These are phyloP conservation scores for Pistacia vera DNA, from an alignment of 345 rosid genomes.

Conservation along the genomic window DNA sequence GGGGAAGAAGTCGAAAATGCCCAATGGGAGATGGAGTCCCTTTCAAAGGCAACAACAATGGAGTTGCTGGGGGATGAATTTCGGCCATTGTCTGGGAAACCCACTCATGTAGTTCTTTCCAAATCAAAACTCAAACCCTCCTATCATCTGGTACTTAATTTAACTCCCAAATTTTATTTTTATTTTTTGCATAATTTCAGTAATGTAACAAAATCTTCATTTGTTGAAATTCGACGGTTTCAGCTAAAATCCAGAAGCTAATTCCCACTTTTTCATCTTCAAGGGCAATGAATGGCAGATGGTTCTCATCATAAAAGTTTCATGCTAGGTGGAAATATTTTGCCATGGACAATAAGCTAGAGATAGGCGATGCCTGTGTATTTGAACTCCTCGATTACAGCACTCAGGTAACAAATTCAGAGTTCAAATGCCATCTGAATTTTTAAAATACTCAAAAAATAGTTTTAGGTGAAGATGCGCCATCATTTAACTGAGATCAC, in stretches of 20 bases:
- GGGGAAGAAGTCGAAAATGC: neutral
- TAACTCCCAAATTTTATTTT: neutral
- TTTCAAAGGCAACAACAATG: neutral
- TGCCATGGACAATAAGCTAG: constrained; percentile 27
- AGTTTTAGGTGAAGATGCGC: constrained; percentile 15
- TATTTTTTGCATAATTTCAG: neutral
- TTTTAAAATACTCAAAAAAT: neutral
- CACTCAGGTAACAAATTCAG: constrained; percentile 15
- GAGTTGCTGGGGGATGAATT: constrained; percentile 22
- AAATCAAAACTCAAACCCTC: constrained; percentile 13
- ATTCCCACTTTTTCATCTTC: constrained; percentile 19
- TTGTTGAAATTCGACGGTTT: constrained; percentile 18
- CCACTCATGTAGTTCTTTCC: constrained; percentile 21
- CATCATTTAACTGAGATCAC: constrained; percentile 21
- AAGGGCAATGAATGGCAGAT: constrained; percentile 32
- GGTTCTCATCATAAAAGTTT: constrained; percentile 3
- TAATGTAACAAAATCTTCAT: neutral
- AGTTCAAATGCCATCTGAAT: constrained; percentile 27
- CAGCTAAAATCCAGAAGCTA: constrained; percentile 13
- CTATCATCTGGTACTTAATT: constrained; percentile 29
- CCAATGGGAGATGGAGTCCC: neutral
- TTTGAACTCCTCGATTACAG: constrained; percentile 33
- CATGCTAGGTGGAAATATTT: constrained; percentile 23
- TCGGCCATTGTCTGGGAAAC: constrained; percentile 33
- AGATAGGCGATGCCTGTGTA: constrained; percentile 34